Evolutionary conservation across 2,329 filamentous ascomycete genomes (phyloP).

Genomic region (Ophiostoma himal-ulmi): DNA sequence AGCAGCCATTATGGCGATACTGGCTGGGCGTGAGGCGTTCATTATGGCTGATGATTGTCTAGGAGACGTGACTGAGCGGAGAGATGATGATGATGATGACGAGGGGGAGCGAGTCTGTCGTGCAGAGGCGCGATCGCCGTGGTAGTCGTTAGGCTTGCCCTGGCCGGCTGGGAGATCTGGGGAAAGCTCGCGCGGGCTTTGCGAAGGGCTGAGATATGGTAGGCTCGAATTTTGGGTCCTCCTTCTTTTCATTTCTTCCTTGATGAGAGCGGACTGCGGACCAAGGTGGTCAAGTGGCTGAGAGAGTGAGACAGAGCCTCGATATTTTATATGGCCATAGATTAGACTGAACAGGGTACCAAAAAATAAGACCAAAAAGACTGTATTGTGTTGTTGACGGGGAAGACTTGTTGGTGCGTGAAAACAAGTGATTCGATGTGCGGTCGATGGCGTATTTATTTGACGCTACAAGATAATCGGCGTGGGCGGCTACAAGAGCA

Average conservation of each 20-base stretch:
- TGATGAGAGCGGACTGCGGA: not conserved
- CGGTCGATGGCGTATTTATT: not conserved
- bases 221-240: slow-evolving; percentile 38
- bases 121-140: slow-evolving; percentile 5
- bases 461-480: not conserved
- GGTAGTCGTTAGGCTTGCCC: not conserved
- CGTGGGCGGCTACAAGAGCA: not conserved
- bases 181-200: slow-evolving; percentile 37
- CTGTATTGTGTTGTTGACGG: not conserved
- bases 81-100: slow-evolving; percentile 16
- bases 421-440: not conserved
- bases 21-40: slow-evolving; percentile 44
- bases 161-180: slow-evolving; percentile 42
- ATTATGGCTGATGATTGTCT: slow-evolving; percentile 34
- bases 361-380: not conserved
- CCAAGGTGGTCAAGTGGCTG: not conserved
- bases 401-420: not conserved
- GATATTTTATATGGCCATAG: not conserved
- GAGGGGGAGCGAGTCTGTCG: slow-evolving; percentile 16
- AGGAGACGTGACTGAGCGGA: not conserved
- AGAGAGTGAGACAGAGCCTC: not conserved
- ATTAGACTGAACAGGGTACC: not conserved
- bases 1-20: slow-evolving; percentile 42
- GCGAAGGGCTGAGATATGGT: slow-evolving; percentile 39
- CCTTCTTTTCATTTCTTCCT: slow-evolving; percentile 30